Base-by-base conservation (phyloP, 1,284 basidiomycete species). In the Tremellales sp. region DNA sequence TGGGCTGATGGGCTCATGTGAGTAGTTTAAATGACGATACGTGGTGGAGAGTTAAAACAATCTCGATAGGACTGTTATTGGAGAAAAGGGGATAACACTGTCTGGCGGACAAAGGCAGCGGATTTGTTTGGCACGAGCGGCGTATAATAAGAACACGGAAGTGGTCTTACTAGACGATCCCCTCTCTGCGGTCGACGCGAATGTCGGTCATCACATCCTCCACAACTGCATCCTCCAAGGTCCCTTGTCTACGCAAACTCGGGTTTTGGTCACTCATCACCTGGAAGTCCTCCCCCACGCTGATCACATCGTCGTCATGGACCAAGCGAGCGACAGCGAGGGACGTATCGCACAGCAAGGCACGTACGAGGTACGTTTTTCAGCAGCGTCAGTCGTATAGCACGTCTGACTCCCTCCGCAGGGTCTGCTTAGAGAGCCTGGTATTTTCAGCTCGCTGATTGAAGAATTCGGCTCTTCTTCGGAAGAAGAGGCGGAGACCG, bases 221-320 rank as follows among this genome's bases (percentile, higher is more conserved):
- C 78, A 84, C 19, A 74, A 83, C 42, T 83, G 82, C 55, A 68
- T 86, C 13, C 63, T 83, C 6, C 70, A 61, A 12, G 84, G 83
- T 0, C 81, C 82, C 0, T 70, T 85, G 21, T 77, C 79, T 0
- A 63, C 74, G 31, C 77, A 81, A 45, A 86, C 85, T 0, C 76
- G 85, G 16, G 74, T 89, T 21, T 74, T 89, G 19, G 84, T 85
- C 21, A 87, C 86, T 0, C 86, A 87, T 63, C 58, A 69, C 9
- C 67, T 85, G 3, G 81, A 84, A 58, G 79, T 86, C 13, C 71
- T 87, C 1, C 47, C 49, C 2, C 42, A 41, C 5, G 58, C 58
- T 6, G 63, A 65, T 44, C 37, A 46, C 36, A n/a, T 22, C 29
- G 22, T n/a, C 12, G 39, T 12, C 39, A 25, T 16, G 19, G 25